A percentile compares a stretch with the other conserved stretches of the same genome.
Conservation (phyloP, 805 yeast genomes). For the Pichia manshurica region DNA sequence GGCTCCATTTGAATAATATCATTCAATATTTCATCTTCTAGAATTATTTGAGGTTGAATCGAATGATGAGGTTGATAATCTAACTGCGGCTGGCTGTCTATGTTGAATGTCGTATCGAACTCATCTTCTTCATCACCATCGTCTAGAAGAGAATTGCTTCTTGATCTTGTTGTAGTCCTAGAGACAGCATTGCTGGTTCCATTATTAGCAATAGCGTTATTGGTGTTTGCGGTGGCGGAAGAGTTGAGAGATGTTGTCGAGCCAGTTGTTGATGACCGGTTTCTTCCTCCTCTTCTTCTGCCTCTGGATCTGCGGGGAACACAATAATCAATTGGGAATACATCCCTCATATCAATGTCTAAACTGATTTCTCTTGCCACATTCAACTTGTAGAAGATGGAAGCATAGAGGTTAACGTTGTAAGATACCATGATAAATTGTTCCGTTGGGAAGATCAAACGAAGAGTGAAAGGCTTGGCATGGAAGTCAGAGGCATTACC, state of each 20-base stretch:
- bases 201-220: not conserved
- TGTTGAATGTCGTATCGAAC: constrained; percentile 10
- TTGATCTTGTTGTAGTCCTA: constrained; percentile 6
- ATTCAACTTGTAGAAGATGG: constrained; percentile 29
- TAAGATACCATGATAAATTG: constrained; percentile 26
- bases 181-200: not conserved
- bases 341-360: constrained; percentile 25
- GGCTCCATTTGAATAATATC: constrained; percentile 11
- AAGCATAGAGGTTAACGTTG: constrained; percentile 25
- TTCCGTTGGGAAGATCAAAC: constrained; percentile 26
- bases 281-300: constrained; percentile 5
- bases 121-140: constrained; percentile 14
- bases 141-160: constrained; percentile 11
- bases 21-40: constrained; percentile 11
- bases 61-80: constrained; percentile 8
- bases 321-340: constrained; percentile 26
- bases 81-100: constrained; percentile 1
- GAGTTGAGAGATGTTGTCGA: too few relatives aligned
- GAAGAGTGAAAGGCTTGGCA: constrained; percentile 27
- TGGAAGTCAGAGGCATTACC: constrained; percentile 31
- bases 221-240: not conserved
- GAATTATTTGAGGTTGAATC: constrained; percentile 10
- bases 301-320: constrained; percentile 26
- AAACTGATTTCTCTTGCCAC: constrained; percentile 30
- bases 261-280: constrained; percentile 1